Evolutionary conservation across 208 protist genomes (phyloP), one percentile per base, ranked within the genome.

Genomic region (Wallacemonas sp.): DNA sequence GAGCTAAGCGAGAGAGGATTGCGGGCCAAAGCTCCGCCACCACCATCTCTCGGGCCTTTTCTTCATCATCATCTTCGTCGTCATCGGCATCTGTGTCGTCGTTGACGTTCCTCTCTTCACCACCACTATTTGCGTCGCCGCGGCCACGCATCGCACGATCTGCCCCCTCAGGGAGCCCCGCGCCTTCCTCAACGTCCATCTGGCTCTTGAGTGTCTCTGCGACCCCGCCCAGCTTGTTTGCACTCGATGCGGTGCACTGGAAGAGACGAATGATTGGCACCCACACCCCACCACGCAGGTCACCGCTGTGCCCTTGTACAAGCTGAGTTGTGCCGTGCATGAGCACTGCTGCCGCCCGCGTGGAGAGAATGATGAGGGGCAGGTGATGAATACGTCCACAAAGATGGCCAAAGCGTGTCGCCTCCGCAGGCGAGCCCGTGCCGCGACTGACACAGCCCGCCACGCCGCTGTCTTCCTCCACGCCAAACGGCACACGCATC

Each of bases 261-360:
- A 91, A 68, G 2, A 88, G 24, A 5, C 66, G 71, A 4, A 91
- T 59, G 6, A 91, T 51, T 17, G 75, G 45, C 34, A 74, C 73
- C 85, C 85, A 91, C 36, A 72, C 66, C 5, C 58, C 44, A 39
- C 79, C 81, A 11, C 71, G 64, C 27, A 91, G 74, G 49, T 80
- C 72, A 38, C 84, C 78, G 42, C 85, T 82, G 53, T 80, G 82
- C n/a, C 60, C 42, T 61, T 88, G 81, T 24, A 91, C 76, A 5
- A 91, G 72, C 62, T 78, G 80, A 44, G 77, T 61, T 9, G 79
- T 77, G 47, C 78, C 78, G 47, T 63, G 62, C 70, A 77, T 47
- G 27, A 75, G 39, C 3, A 54, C 22, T 4, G 56, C 54, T 21
- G 62, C 66, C 3, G 66, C 61, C 12, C 41, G 51, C 34, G 51